phyloP scores from a whole-genome alignment of 306 rosid species.

The Calophaca sinica region DNA sequence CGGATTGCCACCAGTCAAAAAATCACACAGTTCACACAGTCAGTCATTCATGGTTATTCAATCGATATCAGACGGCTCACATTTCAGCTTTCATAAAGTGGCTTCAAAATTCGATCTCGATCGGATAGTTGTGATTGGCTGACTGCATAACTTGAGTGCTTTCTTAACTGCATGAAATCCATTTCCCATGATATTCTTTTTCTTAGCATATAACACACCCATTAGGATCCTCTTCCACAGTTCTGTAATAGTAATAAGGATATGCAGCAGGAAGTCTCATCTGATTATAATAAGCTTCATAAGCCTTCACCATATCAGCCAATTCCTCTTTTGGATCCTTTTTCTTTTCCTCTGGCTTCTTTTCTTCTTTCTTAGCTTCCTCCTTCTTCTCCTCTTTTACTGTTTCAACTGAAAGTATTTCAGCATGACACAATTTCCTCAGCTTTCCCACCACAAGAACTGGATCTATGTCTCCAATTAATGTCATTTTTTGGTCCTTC shows the following conservation, averaged over 20 bases:
- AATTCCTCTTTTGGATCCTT: slow-evolving; percentile 50
- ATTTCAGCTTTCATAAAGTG: no score
- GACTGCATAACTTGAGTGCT: no score
- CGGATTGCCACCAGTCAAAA: no score
- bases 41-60: no score
- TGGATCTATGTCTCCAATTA: slow-evolving; percentile 74
- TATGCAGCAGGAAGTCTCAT: slow-evolving; percentile 20
- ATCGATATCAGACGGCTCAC: no score
- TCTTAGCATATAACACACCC: slow-evolving; percentile 72
- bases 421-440: slow-evolving; percentile 62
- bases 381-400: slow-evolving; percentile 73
- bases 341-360: slow-evolving; percentile 44
- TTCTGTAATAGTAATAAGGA: slow-evolving; percentile 39
- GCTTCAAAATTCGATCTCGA: no score
- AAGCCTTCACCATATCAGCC: slow-evolving; percentile 35
- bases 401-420: slow-evolving; percentile 75
- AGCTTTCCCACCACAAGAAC: slow-evolving; percentile 59
- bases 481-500: slow-evolving; percentile 73
- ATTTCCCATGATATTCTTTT: no score
- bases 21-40: no score
- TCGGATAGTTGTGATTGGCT: no score
- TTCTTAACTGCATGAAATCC: no score
- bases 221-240: slow-evolving; percentile 69
- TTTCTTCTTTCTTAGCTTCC: slow-evolving; percentile 51
- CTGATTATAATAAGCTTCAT: slow-evolving; percentile 26